Conservation (phyloP, 176 grass and related monocot species). For the Hordeum marinum region DNA sequence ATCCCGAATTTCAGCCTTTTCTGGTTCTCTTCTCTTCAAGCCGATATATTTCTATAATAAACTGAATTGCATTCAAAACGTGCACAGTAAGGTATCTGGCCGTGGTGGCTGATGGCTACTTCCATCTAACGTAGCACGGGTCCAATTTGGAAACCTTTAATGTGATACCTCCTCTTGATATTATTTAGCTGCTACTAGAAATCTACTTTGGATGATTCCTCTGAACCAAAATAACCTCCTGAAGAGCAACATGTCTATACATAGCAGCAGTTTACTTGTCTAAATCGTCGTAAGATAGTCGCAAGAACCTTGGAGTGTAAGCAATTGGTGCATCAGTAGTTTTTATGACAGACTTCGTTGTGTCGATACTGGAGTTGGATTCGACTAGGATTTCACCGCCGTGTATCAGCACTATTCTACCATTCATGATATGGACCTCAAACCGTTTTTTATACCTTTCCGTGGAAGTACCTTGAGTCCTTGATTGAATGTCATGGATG, state of each 20-base stretch:
- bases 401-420: constrained; percentile 11
- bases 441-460: neutral
- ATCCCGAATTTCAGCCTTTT: neutral
- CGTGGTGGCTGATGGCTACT: neutral
- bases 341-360: neutral
- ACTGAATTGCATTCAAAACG: neutral
- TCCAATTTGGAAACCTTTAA: neutral
- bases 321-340: neutral
- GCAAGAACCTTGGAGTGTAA: neutral
- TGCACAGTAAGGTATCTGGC: neutral
- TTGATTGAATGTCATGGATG: constrained; percentile 20
- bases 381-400: neutral
- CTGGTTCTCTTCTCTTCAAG: neutral
- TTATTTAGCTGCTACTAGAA: neutral
- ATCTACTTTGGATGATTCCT: neutral
- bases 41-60: neutral
- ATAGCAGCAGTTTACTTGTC: neutral
- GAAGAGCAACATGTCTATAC: neutral
- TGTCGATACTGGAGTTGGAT: neutral
- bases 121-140: neutral
- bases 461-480: neutral
- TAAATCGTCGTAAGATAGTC: neutral
- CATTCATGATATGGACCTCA: constrained; percentile 4
- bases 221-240: neutral
- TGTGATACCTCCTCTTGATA: neutral